Percentiles rank a stretch among this genome's conserved stretches.
Evolutionary conservation across 495 filamentous ascomycete species (phyloP).

Genomic region (Aspergillus avenaceus): DNA sequence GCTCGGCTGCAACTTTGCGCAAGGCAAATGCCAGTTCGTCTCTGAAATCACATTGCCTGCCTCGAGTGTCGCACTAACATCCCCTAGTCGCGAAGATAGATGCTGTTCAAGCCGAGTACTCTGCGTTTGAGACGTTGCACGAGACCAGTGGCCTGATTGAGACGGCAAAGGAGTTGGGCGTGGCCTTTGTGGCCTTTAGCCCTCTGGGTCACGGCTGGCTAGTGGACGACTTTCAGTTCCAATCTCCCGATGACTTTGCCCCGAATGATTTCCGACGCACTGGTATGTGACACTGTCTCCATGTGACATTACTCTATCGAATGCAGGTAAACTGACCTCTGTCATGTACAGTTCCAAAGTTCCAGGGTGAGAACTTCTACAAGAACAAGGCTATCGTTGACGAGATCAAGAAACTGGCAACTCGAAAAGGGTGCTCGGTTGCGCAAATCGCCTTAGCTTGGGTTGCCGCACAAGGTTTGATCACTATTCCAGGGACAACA

Average conservation of each 20-base stretch:
- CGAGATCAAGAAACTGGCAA: slow-evolving; percentile 39
- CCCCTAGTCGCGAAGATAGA: slow-evolving; percentile 46
- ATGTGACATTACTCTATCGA: slow-evolving; percentile 10
- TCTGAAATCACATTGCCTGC: neutral
- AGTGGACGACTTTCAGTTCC: slow-evolving; percentile 39
- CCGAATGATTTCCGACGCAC: slow-evolving; percentile 43
- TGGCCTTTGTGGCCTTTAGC: slow-evolving; percentile 43
- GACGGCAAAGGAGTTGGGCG: slow-evolving; percentile 34
- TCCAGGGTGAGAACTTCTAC: slow-evolving; percentile 50
- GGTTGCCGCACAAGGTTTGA: slow-evolving; percentile 44
- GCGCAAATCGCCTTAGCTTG: slow-evolving; percentile 44
- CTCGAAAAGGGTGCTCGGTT: slow-evolving; percentile 34
- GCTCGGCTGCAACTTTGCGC: slow-evolving; percentile 40
- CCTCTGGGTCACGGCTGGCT: slow-evolving; percentile 46
- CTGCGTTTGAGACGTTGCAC: slow-evolving; percentile 46
- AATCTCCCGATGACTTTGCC: slow-evolving; percentile 41
- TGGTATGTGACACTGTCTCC: too few relatives aligned
- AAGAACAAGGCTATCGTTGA: slow-evolving; percentile 43
- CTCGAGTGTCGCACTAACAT: neutral
- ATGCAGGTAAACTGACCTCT: neutral
- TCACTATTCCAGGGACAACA: slow-evolving; percentile 46
- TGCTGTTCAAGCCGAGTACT: slow-evolving; percentile 48
- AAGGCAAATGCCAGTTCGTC: slow-evolving; percentile 39
- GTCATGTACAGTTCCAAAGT: slow-evolving; percentile 38
- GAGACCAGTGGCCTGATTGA: slow-evolving; percentile 39